Percentiles rank a stretch among this genome's conserved stretches.
These are phyloP conservation scores for Alternaria metachromatica DNA, from an alignment of 2,329 filamentous ascomycete genomes.

Conservation along the genomic window DNA sequence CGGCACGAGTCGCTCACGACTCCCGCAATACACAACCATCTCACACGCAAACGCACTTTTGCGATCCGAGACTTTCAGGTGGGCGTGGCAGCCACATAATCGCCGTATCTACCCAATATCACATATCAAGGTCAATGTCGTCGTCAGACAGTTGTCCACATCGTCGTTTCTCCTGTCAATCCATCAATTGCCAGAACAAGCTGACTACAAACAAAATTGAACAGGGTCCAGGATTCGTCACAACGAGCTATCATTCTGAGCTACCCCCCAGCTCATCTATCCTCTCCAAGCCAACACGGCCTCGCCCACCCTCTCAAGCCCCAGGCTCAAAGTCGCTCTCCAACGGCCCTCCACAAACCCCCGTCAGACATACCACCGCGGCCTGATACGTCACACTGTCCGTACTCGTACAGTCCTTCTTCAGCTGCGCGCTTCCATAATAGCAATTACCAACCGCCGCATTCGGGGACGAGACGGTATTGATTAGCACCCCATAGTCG, in stretches of 20 bases:
- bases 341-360: neutral
- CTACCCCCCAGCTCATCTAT: neutral
- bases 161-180: neutral
- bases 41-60: neutral
- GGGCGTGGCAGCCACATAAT: neutral
- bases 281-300: neutral
- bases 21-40: neutral
- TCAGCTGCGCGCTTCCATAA: neutral
- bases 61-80: neutral
- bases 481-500: neutral
- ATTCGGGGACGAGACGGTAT: neutral
- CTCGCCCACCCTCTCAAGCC: neutral
- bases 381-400: neutral
- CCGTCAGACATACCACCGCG: neutral
- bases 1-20: neutral
- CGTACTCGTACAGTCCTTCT: neutral
- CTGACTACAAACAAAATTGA: neutral
- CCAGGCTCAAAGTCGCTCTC: neutral
- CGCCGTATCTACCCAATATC: neutral
- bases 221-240: neutral
- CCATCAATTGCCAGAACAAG: neutral
- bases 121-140: neutral
- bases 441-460: neutral
- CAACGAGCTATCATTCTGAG: neutral
- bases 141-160: neutral